Conservation (phyloP, 495 filamentous ascomycete genomes). For the Xanthoparmelia taractica region DNA sequence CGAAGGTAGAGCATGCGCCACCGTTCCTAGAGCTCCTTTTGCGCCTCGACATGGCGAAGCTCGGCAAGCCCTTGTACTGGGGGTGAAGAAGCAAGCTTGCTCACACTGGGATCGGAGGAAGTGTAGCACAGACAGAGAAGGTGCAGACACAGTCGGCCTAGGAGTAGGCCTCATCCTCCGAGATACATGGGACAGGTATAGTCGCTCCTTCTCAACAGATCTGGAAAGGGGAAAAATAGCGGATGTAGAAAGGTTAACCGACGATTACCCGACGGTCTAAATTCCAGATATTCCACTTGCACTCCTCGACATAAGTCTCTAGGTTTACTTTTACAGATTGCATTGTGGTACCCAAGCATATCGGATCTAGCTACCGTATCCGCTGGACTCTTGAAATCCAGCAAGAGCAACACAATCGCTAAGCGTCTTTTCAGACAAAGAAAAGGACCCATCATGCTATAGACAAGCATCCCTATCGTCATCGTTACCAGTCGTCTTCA, state of each 20-base stretch:
- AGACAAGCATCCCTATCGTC: slow-evolving; percentile 38
- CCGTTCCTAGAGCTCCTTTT: neutral
- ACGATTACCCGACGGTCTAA: too few species aligned
- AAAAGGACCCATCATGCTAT: slow-evolving; percentile 8
- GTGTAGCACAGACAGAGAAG: slow-evolving; percentile 52
- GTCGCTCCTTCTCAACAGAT: neutral
- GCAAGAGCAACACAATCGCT: neutral
- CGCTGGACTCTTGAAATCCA: neutral
- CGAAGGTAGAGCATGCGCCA: neutral
- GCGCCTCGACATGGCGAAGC: neutral
- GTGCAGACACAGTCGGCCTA: slow-evolving; percentile 30
- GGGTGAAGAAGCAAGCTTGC: slow-evolving; percentile 42
- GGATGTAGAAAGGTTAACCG: too few species aligned
- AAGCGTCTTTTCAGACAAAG: neutral
- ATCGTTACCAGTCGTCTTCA: slow-evolving; percentile 51
- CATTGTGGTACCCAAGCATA: neutral
- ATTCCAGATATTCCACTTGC: too few species aligned
- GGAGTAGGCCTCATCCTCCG: slow-evolving; percentile 19
- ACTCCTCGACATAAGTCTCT: too few species aligned
- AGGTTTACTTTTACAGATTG: neutral
- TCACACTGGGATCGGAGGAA: slow-evolving; percentile 57
- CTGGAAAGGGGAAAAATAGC: neutral
- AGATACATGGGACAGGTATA: neutral
- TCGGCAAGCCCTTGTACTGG: slow-evolving; percentile 14
- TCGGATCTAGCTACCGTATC: neutral